A percentile compares a stretch with the other conserved stretches of the same genome.
Evolutionary conservation across 2,329 filamentous ascomycete genomes (phyloP).

Genomic region (Nigrospora oryzae): DNA sequence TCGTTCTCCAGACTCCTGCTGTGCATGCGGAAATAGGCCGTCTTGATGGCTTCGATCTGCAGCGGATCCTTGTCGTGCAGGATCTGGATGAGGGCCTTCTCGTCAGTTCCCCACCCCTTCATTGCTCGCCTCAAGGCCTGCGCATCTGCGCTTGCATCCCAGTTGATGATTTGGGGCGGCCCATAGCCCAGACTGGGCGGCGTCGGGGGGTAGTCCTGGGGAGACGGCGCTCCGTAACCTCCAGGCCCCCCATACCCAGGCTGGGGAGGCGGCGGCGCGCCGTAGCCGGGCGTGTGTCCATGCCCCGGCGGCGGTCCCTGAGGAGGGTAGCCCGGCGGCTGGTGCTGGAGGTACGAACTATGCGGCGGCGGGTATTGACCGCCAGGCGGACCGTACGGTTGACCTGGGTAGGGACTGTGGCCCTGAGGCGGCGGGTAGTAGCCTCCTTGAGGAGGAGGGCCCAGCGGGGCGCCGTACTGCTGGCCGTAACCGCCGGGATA

Average conservation of each 20-base stretch:
- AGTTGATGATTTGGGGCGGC: conserved; percentile 58
- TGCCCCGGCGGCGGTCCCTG: conserved; percentile 20
- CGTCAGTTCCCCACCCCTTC: conserved; percentile 90
- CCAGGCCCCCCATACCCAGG: conserved; percentile 21
- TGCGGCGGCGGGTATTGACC: conserved; percentile 23
- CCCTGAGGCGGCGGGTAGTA: conserved; percentile 19
- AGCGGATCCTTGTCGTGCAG: conserved; percentile 69
- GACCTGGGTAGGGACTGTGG: conserved; percentile 13
- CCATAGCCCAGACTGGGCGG: conserved; percentile 69
- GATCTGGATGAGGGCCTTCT: conserved; percentile 63
- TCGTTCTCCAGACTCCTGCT: conserved; percentile 65
- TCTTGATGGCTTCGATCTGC: conserved; percentile 61
- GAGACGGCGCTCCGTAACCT: conserved; percentile 20
- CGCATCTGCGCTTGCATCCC: conserved; percentile 61
- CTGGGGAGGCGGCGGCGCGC: conserved; percentile 27
- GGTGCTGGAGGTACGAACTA: not conserved
- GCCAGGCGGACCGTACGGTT: conserved; percentile 22
- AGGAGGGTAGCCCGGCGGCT: conserved; percentile 13
- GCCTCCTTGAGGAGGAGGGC: conserved; percentile 17
- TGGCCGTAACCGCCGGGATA: conserved; percentile 12
- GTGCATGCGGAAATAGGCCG: conserved; percentile 57
- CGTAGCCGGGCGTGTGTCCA: conserved; percentile 18
- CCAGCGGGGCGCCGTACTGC: conserved; percentile 11
- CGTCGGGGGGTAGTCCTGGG: conserved; percentile 38
- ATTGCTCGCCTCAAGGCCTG: conserved; percentile 71